Evolutionary conservation across 345 rosid genomes (phyloP), one percentile per base, ranked within the genome.

Genomic region (Aegle marmelos): DNA sequence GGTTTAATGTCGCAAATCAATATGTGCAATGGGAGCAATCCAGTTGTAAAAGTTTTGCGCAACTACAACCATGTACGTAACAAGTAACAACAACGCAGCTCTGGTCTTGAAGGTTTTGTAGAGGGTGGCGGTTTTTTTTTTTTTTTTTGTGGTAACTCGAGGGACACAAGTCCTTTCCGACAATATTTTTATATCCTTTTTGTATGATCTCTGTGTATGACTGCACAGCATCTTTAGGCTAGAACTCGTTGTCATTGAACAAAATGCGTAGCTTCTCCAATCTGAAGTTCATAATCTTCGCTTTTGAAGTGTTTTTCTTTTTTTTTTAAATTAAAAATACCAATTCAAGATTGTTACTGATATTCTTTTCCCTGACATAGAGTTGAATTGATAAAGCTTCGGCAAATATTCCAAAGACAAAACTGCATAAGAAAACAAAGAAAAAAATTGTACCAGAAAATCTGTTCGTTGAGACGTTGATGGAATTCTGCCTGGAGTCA

Each of bases 251-350:
- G 57, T 81, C 82, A 61, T 88, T 85, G 82, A 89, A 85, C n/a
- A 82, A 80, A 72, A 87, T 82, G 34, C 87, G 85, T 3, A 91
- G 92, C 84, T 92, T 92, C 9, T 93, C 95, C 97, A 91, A 93
- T 86, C 95, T 91, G 84, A 95, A 95, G 79, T 92, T 95, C 33
- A 45, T 45, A 13, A 11, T 45, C 50, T 45, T 13, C 13, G 17
- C 50, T 45, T 45, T 4, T 45, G 50, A 45, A 45, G 50, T 10
- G 3, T 45, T 45, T 41, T 45, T 45, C 4, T 13, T 13, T 45
- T 4, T 41, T 11, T 41, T 45, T 45, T 45, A 45, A 11, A 13
- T 45, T 45, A 45, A 3, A 45, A 45, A 45, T 45, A 45, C 50
- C 17, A 45, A 45, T 45, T 45, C 50, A 45, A 45, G 50, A 45